Evolutionary conservation across 1,284 basidiomycete species (phyloP).

Genomic region (Cryptococcus sp.): DNA sequence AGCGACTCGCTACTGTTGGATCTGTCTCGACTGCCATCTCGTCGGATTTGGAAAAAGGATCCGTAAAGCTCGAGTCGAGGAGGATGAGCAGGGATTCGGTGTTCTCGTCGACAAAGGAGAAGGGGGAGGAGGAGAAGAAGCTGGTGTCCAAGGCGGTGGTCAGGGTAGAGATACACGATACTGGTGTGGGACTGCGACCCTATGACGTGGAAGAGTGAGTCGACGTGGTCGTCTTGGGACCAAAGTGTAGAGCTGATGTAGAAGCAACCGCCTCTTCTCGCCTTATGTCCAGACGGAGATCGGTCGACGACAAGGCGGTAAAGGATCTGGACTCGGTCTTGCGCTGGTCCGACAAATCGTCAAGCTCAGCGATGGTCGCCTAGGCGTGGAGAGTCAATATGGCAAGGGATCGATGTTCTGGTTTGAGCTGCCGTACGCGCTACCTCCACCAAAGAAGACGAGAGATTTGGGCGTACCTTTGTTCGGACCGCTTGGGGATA

Average conservation of each 20-base stretch:
- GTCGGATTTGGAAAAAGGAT: slow-evolving; percentile 31
- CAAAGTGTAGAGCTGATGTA: background rate
- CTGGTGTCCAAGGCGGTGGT: slow-evolving; percentile 51
- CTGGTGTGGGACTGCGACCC: slow-evolving; percentile 66
- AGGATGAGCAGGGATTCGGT: slow-evolving; percentile 2
- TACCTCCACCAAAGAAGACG: slow-evolving; percentile 22
- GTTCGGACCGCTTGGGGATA: background rate
- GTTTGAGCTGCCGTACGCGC: slow-evolving; percentile 56
- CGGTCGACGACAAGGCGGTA: slow-evolving; percentile 74
- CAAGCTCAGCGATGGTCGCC: slow-evolving; percentile 68
- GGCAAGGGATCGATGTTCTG: slow-evolving; percentile 46
- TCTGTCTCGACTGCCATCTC: background rate
- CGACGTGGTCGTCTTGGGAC: too few species aligned
- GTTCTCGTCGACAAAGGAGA: slow-evolving; percentile 1
- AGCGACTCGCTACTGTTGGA: background rate
- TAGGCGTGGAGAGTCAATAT: slow-evolving; percentile 54
- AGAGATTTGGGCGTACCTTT: background rate
- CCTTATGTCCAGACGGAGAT: slow-evolving; percentile 49
- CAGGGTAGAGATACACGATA: slow-evolving; percentile 73
- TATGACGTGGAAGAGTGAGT: slow-evolving; percentile 66
- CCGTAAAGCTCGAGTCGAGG: slow-evolving; percentile 19
- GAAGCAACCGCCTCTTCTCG: slow-evolving; percentile 40
- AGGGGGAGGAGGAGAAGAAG: slow-evolving; percentile 16
- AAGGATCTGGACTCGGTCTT: slow-evolving; percentile 80
- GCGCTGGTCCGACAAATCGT: slow-evolving; percentile 87